Conservation (phyloP, 441 rosid genomes). For the Breynia disticha region DNA sequence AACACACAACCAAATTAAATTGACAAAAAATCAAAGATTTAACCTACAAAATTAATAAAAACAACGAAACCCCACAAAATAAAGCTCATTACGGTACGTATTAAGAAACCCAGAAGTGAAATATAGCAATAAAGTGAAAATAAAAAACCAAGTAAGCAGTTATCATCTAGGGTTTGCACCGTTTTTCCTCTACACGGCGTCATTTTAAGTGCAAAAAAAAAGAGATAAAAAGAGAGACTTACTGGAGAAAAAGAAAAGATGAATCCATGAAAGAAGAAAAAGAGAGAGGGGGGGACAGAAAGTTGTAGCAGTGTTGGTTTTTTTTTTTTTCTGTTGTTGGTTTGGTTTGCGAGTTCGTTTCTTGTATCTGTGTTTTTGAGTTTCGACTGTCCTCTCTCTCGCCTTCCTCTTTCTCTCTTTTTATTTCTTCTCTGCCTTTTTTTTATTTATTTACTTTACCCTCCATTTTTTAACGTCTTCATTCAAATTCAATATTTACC, state of each 20-base stretch:
- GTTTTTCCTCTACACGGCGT: not conserved
- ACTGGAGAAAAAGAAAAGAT: conserved; percentile 22
- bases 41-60: conserved; percentile 9
- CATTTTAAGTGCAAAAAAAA: not conserved
- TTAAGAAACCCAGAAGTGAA: not conserved
- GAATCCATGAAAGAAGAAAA: conserved; percentile 12
- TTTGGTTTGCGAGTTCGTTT: conserved; percentile 12
- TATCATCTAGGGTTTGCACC: conserved; percentile 10
- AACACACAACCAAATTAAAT: not conserved
- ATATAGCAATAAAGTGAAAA: conserved; percentile 1
- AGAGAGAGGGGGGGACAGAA: not conserved
- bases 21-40: conserved; percentile 16
- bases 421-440: not conserved
- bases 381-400: conserved; percentile 1
- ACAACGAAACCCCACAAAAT: not conserved
- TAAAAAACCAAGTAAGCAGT: not conserved
- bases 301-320: no score
- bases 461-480: no score
- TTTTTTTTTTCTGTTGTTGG: conserved; percentile 9
- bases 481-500: not conserved
- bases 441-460: not conserved
- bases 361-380: conserved; percentile 7
- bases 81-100: not conserved
- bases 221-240: conserved; percentile 20
- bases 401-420: not conserved